phyloP scores from a whole-genome alignment of 169 alveolate genomes.

The Cystoisospora suis region DNA sequence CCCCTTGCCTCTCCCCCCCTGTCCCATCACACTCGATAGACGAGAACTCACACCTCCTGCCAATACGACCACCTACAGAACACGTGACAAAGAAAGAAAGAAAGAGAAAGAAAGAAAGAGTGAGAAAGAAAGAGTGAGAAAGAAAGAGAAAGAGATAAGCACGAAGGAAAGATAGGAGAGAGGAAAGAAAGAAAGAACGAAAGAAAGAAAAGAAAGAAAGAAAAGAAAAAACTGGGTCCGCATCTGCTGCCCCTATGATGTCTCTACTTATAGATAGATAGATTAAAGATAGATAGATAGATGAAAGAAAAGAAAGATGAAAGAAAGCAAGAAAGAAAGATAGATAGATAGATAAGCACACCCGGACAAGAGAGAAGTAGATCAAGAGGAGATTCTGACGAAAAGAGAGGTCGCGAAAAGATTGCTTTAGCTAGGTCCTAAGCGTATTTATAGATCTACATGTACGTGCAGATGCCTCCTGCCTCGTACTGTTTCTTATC shows the following conservation, averaged over 20 bases:
- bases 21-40: constrained; percentile 38
- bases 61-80: constrained; percentile 56
- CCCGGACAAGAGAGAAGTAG: no score
- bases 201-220: background rate
- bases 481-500: background rate
- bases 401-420: background rate
- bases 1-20: no score
- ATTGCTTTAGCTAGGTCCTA: background rate
- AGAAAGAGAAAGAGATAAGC: background rate
- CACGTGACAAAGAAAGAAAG: background rate
- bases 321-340: background rate
- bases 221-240: background rate
- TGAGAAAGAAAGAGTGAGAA: background rate
- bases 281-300: background rate
- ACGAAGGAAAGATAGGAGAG: background rate
- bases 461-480: background rate
- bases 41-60: constrained; percentile 66
- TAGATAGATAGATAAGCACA: background rate
- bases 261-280: background rate
- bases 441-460: background rate
- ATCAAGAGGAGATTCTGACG: background rate
- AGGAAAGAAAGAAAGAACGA: background rate
- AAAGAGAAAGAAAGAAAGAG: background rate
- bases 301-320: background rate
- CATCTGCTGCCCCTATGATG: background rate